Conservation (phyloP, 2,329 filamentous ascomycete species). For the Arthroderma sp. region DNA sequence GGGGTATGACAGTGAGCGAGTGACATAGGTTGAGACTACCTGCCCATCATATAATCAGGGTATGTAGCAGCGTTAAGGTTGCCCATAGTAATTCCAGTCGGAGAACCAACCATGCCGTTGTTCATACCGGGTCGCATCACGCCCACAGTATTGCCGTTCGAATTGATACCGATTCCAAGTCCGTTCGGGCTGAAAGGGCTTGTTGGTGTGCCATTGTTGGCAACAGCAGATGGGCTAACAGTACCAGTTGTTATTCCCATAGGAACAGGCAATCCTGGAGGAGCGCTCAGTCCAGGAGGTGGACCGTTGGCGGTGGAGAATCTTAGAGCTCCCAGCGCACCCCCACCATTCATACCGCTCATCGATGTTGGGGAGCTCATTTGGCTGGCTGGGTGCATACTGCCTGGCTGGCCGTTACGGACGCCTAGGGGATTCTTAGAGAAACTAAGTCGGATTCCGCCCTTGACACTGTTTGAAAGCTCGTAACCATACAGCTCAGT, state of each 20-base stretch:
- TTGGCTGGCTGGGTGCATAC: conserved; percentile 36
- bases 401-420: conserved; percentile 56
- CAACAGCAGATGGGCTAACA: conserved; percentile 16
- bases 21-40: conserved; percentile 17
- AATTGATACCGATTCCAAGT: conserved; percentile 23
- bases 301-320: conserved; percentile 62
- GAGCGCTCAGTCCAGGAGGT: conserved; percentile 65
- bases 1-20: neutral
- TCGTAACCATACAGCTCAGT: conserved; percentile 78
- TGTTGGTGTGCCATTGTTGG: conserved; percentile 17
- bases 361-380: conserved; percentile 30
- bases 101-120: conserved; percentile 1
- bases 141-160: conserved; percentile 8
- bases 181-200: conserved; percentile 25
- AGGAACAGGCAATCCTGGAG: conserved; percentile 51
- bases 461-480: conserved; percentile 84
- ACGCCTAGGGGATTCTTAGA: conserved; percentile 96
- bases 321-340: conserved; percentile 43
- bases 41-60: conserved; percentile 38
- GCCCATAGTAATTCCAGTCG: conserved; percentile 6
- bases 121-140: conserved; percentile 7
- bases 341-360: conserved; percentile 22
- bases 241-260: conserved; percentile 21
- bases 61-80: conserved; percentile 16
- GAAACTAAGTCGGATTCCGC: conserved; percentile 88